Conservation (phyloP, 495 filamentous ascomycete genomes). For the Lepraria neglecta region DNA sequence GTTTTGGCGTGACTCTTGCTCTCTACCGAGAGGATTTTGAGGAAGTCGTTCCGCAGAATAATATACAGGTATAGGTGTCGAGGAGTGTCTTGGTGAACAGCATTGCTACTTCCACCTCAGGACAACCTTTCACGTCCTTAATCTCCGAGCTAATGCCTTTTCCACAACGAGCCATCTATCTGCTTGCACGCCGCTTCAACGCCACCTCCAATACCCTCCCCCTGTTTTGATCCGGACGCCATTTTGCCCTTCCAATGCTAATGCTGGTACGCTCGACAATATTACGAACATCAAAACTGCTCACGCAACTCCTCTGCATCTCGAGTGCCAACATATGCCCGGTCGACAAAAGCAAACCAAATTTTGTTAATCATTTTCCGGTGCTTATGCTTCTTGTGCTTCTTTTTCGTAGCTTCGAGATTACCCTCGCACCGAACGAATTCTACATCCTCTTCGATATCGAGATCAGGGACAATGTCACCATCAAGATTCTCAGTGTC, state of each 20-base stretch:
- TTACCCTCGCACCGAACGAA: constrained; percentile 16
- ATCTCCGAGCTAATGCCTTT: too few relatives aligned
- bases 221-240: too few relatives aligned
- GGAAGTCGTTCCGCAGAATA: too few relatives aligned
- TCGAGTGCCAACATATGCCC: constrained; percentile 73
- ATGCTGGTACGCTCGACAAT: not conserved
- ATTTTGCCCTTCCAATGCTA: too few relatives aligned
- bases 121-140: too few relatives aligned
- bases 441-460: constrained; percentile 25
- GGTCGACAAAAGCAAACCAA: constrained; percentile 70
- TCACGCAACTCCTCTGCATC: constrained; percentile 53
- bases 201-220: too few relatives aligned
- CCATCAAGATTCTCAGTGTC: constrained; percentile 17
- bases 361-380: constrained; percentile 48
- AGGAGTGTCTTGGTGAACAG: too few relatives aligned
- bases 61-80: too few relatives aligned
- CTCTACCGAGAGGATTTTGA: too few relatives aligned
- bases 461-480: not conserved
- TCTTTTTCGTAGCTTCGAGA: constrained; percentile 35
- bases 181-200: not conserved
- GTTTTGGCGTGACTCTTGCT: too few relatives aligned
- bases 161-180: too few relatives aligned
- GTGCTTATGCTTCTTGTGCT: constrained; percentile 42
- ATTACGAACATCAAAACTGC: constrained; percentile 12
- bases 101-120: too few relatives aligned